Evolutionary conservation across 2,329 filamentous ascomycete genomes (phyloP), one percentile per base, ranked within the genome.

Genomic region (Phaeosphaeria sp.): DNA sequence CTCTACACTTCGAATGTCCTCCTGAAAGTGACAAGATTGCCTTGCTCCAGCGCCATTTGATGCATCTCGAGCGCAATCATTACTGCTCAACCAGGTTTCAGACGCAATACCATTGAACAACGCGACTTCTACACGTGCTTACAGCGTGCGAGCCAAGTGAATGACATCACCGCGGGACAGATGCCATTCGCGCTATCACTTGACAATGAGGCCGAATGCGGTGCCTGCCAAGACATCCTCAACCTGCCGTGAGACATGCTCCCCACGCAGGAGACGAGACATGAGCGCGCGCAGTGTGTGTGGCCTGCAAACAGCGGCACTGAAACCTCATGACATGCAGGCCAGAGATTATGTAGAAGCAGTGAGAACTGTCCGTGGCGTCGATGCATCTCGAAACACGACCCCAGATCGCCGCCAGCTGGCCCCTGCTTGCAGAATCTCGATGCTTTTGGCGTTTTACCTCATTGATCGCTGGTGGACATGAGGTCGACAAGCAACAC

Each of bases 381-480:
- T 27, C 46, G 46, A 51, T 57, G 61, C 53, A 58, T 58, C 47
- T 25, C 21, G 44, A 50, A 52, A 30, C 44, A 30, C 54, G 54
- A 56, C 52, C 47, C 51, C 50, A 55, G 64, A 63, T 58, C 54
- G 65, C 58, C 50, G 44, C 52, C 42, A 50, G 58, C 58, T 46
- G 54, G 57, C 55, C 64, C 63, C 60, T 65, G 62, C 53, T 50
- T 39, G 46, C 42, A 55, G 62, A 51, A 53, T 55, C 52, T 56
- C 42, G 53, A 55, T 68, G 65, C 60, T 36, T 64, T 68, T 64
- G 63, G 58, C 67, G 64, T 63, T 69, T 66, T 61, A 60, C 61
- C 56, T 56, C 50, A 61, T 46, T 59, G 46, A 60, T 63, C 55
- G 56, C 56, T 61, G 55, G 58, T 59, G 52, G 56, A 60, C 58